Evolutionary conservation across 306 rosid genomes (phyloP), one percentile per base, ranked within the genome.

Genomic region (Alnus rubra): DNA sequence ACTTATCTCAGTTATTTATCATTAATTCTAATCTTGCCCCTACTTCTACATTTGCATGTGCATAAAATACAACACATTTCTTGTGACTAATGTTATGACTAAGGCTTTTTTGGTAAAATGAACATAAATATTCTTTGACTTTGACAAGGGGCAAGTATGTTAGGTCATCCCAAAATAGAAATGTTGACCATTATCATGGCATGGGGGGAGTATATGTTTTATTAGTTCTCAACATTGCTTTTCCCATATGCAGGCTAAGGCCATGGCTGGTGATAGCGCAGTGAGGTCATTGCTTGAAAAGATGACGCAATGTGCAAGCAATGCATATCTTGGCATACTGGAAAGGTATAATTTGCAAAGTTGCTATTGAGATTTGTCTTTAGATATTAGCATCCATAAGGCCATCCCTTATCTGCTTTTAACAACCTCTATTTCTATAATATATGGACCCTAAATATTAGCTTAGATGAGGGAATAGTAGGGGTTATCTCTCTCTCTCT

Each of bases 201-300:
- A 63, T 39, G 50, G 51, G 16, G 31, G 37, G 18, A 9, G 31
- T 39, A 18, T 42, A 42, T 67, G 1, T 39, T 67, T 16, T 42
- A 51, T 42, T 65, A 3, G 64, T 68, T 68, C 56, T 68, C 69
- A 75, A 47, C 35, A 11, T 86, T 82, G 64, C 42, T 78, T 79
- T 78, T 69, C 50, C 72, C 75, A 48, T 85, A 37, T 87, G 33
- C 81, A 95, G 98, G 98, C 97, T 78, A 95, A 92, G 92, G 98
- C 98, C 84, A 91, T 95, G 98, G 98, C 98, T 69, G 98, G 98
- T 79, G 98, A 95, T 86, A 90, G 82, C 80, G 88, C 92, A 74
- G 91, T 95, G 35, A 89, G 98, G 86, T 91, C 91, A 70, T 88
- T 95, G 89, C 90, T 95, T 75, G 98, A 95, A 78, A 95, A 92